A percentile compares a stretch with the other conserved stretches of the same genome.
Evolutionary conservation across 2,329 filamentous ascomycete species (phyloP).

Genomic region (Colletotrichum camelliae): DNA sequence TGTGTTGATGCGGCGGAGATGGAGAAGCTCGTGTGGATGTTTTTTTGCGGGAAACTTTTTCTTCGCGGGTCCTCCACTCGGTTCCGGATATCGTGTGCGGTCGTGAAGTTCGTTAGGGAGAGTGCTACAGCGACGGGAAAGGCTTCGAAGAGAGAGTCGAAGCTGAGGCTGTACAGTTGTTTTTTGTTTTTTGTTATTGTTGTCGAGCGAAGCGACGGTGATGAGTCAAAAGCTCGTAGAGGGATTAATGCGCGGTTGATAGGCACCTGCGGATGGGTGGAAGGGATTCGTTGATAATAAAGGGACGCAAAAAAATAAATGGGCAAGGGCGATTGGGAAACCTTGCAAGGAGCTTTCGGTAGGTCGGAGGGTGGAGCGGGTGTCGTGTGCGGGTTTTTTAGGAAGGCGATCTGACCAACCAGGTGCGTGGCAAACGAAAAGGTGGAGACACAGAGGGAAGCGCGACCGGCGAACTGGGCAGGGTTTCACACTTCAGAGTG

Average conservation of each 20-base stretch:
- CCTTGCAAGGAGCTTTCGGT: conserved; percentile 11
- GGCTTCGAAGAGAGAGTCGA: not conserved
- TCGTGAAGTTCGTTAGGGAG: not conserved
- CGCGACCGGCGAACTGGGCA: not conserved
- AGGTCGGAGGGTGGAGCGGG: conserved; percentile 13
- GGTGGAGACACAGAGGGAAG: not conserved
- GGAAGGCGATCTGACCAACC: conserved; percentile 14
- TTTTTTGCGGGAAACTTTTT: not conserved
- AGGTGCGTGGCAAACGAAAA: conserved; percentile 6
- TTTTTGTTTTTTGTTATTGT: not conserved
- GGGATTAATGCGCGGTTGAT: not conserved
- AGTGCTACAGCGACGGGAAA: not conserved
- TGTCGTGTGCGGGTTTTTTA: conserved; percentile 27
- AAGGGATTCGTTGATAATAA: conserved; percentile 3
- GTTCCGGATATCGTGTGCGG: not conserved
- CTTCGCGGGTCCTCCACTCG: not conserved
- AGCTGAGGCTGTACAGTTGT: not conserved
- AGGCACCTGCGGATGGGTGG: not conserved
- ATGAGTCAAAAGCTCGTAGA: not conserved
- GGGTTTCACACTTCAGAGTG: not conserved
- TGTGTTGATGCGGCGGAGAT: not conserved
- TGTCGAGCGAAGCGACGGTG: not conserved
- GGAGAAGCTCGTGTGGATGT: not conserved
- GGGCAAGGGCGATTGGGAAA: not conserved
- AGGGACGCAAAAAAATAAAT: conserved; percentile 8